These are phyloP conservation scores for Tephrocybe sp. DNA, from an alignment of 768 basidiomycete species.

Conservation along the genomic window DNA sequence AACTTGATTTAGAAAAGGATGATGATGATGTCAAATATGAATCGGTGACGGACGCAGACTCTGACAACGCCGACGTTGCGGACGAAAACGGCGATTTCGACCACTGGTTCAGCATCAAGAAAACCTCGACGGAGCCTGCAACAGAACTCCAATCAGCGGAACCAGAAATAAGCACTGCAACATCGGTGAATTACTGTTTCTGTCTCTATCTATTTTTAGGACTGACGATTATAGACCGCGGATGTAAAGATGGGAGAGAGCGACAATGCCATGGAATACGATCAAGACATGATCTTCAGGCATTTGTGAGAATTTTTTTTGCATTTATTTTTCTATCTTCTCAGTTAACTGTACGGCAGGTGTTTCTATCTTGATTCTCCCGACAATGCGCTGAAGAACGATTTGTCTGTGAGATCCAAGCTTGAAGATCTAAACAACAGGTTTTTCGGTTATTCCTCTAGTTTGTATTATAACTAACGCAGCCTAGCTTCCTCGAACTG, in stretches of 20 bases:
- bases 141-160: background rate
- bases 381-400: constrained; percentile 64
- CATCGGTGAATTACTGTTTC: constrained; percentile 7
- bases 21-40: constrained; percentile 32
- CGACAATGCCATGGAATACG: constrained; percentile 70
- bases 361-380: constrained; percentile 89
- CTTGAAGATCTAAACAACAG: constrained; percentile 49
- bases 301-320: constrained; percentile 59
- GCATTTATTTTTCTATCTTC: background rate
- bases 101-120: constrained; percentile 38
- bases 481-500: constrained; percentile 52
- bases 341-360: constrained; percentile 33
- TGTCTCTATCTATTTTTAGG: background rate
- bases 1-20: constrained; percentile 34
- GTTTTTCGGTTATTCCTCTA: constrained; percentile 32
- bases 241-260: constrained; percentile 72
- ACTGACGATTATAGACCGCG: constrained; percentile 7
- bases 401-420: constrained; percentile 55
- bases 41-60: constrained; percentile 65
- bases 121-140: constrained; percentile 9
- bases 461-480: constrained; percentile 4
- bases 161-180: background rate
- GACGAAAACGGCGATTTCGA: constrained; percentile 31
- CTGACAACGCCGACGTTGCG: constrained; percentile 61
- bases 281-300: constrained; percentile 73